A percentile compares a stretch with the other conserved stretches of the same genome.
Conservation (phyloP, 2,329 filamentous ascomycete species). For the Alternaria triticimaculans region DNA sequence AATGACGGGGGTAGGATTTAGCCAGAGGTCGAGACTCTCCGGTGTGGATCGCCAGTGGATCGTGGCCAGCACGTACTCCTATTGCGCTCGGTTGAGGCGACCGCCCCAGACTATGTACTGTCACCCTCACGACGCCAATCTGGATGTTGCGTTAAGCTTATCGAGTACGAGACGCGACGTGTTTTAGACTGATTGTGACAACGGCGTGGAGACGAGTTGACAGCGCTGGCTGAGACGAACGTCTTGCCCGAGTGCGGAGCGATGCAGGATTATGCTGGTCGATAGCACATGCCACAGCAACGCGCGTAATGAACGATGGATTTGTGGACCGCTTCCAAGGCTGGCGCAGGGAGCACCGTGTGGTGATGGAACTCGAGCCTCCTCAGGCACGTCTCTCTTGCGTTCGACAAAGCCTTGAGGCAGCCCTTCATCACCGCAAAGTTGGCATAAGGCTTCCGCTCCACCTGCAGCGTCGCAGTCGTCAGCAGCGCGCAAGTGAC, state of each 20-base stretch:
- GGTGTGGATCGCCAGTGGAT: background rate
- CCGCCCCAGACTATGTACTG: constrained; percentile 13
- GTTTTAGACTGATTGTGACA: constrained; percentile 3
- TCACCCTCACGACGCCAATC: background rate
- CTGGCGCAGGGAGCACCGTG: constrained; percentile 7
- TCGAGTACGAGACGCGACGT: constrained; percentile 5
- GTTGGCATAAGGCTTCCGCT: background rate
- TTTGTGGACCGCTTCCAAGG: background rate
- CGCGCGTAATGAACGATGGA: constrained; percentile 8
- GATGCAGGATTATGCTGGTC: constrained; percentile 9
- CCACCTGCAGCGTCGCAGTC: background rate
- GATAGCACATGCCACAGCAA: constrained; percentile 10
- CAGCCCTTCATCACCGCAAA: background rate
- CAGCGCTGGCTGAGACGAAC: constrained; percentile 18
- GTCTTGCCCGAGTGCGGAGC: constrained; percentile 11
- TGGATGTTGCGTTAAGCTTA: constrained; percentile 9
- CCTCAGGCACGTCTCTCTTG: constrained; percentile 10
- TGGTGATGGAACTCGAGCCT: constrained; percentile 4
- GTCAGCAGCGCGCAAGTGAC: constrained; percentile 5
- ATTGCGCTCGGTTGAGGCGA: constrained; percentile 4
- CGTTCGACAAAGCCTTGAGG: constrained; percentile 1
- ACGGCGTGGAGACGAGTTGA: constrained; percentile 1
- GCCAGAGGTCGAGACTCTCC: constrained; percentile 14
- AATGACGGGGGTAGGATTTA: constrained; percentile 12
- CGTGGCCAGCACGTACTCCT: constrained; percentile 11